Evolutionary conservation across 2,329 filamentous ascomycete genomes (phyloP), one percentile per base, ranked within the genome.

Genomic region (Neofusicoccum kwambonambiense): DNA sequence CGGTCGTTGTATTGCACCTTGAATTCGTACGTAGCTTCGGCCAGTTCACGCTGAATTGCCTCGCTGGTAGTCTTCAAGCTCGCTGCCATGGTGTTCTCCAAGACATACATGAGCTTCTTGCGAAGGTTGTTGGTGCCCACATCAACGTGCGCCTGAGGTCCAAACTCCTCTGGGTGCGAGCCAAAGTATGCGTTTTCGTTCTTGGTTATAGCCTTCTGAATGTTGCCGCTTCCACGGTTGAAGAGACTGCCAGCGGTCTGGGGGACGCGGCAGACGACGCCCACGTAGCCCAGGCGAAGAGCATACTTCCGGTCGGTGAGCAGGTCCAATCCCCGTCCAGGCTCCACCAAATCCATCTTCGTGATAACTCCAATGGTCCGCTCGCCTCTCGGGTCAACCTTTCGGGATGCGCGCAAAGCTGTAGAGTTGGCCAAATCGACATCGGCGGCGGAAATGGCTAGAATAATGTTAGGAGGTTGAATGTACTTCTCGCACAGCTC

Each of bases 1-100:
- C 95, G 89, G 75, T 99, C 95, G 73, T 99, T 99, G 80, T 99
- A 99, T 77, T 99, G 96, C 4, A 99, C 95, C 77, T 99, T 99
- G 84, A 97, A 99, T 78, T 99, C 94, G 74, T 99, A 99, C 0
- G 92, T 94, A 3, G 95, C 93, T 78, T 99, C 95, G 73, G 97
- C 94, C 0, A 99, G 86, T 76, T 99, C 95, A 75, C 97, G 92
- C 67, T 90, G 90, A 69, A 99, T 97, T 9, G 93, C 92, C 74
- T 97, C 92, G 70, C 91, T 91, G 3, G 95, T 99, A 64, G 88
- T 88, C 70, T 95, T 91, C 63, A 99, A 83, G 72, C 92, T 97
- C 39, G 91, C 88, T 34, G 94, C 94, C 96, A 99, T 99, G 3
- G 93, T 97, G 73, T 97, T 91, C 77, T 99, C 95, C 42, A 99